Evolutionary conservation across 169 alveolate species (phyloP), one percentile per base, ranked within the genome.

Genomic region (Pseudocohnilembus persalinus): DNA sequence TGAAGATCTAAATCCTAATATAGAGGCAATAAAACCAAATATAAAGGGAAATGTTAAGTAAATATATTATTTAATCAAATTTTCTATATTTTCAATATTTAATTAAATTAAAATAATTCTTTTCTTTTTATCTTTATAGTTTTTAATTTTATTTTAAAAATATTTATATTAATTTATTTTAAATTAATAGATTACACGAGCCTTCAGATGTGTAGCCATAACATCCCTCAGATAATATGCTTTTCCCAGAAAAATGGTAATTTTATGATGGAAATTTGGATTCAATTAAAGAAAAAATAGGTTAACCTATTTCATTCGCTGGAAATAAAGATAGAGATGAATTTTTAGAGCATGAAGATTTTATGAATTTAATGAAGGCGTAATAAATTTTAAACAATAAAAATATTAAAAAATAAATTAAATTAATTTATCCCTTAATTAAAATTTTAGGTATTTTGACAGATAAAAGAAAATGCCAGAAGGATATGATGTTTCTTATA

Each of bases 191-290:
- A 74, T 82, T 73, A 74, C 80, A 86, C 64, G 86, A 86, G 81
- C 77, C 73, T 29, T 74, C 87, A 0, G 87, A 74, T 26, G 64
- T 35, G 26, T 32, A 80, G 30, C 90, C 90, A 15, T 29, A 33
- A 1, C 76, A 86, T 86, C 81, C 80, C 30, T 83, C 90, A 15
- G 90, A 86, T 74, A 74, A 34, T 30, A 83, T 74, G 35, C 74
- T 86, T 32, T 79, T 86, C 74, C 74, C 73, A 27, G 90, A 86
- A 31, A 35, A 86, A 80, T 74, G 74, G 35, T n/a, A 80, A 33
- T 86, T 86, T 76, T 86, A 86, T 81, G 90, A 86, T 65, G 82
- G 72, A 28, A 81, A 86, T 86, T 63, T 86, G 33, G 65, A 86
- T 75, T 79, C 77, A 26, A 72, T 86, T 26, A 79, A 85, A 80